These are phyloP conservation scores for Scheffersomyces quercinus DNA, from an alignment of 1,139 yeast genomes.

Conservation along the genomic window DNA sequence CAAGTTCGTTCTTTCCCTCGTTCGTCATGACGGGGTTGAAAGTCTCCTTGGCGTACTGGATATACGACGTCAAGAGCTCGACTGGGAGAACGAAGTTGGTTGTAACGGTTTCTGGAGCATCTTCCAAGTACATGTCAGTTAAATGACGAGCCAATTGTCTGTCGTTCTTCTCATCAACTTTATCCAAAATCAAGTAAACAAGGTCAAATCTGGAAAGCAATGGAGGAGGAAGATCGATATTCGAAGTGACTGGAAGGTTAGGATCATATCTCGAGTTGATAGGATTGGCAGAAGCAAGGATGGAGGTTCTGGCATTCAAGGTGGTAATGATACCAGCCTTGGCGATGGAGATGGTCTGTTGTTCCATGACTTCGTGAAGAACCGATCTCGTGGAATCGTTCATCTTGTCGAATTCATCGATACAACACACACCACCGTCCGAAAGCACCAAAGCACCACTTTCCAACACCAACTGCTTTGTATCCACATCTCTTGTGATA, in stretches of 20 bases:
- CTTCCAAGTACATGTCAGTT: constrained; percentile 90
- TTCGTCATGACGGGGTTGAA: constrained; percentile 73
- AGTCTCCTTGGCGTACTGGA: constrained; percentile 88
- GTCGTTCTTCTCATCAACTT: constrained; percentile 84
- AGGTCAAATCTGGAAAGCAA: constrained; percentile 90
- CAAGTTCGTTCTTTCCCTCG: constrained; percentile 83
- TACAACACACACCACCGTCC: constrained; percentile 98
- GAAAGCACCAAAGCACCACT: constrained; percentile 95
- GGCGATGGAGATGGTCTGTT: constrained; percentile 96
- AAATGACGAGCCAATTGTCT: constrained; percentile 86
- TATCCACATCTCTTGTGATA: constrained; percentile 90
- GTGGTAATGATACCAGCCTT: constrained; percentile 98
- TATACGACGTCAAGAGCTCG: constrained; percentile 82
- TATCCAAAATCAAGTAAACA: constrained; percentile 88
- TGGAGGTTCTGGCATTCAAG: constrained; percentile 91
- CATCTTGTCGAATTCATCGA: constrained; percentile 99
- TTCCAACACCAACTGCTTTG: constrained; percentile 89
- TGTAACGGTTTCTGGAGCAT: constrained; percentile 73
- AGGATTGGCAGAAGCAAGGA: constrained; percentile 97
- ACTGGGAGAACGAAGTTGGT: constrained; percentile 71
- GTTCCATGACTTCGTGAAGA: constrained; percentile 98
- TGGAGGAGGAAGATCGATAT: constrained; percentile 96
- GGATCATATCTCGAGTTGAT: constrained; percentile 95
- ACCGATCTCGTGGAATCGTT: constrained; percentile 92
- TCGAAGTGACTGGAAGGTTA: constrained; percentile 86